Evolutionary conservation across 2,329 filamentous ascomycete species (phyloP).

Genomic region (Coleophoma eucalyptorum): DNA sequence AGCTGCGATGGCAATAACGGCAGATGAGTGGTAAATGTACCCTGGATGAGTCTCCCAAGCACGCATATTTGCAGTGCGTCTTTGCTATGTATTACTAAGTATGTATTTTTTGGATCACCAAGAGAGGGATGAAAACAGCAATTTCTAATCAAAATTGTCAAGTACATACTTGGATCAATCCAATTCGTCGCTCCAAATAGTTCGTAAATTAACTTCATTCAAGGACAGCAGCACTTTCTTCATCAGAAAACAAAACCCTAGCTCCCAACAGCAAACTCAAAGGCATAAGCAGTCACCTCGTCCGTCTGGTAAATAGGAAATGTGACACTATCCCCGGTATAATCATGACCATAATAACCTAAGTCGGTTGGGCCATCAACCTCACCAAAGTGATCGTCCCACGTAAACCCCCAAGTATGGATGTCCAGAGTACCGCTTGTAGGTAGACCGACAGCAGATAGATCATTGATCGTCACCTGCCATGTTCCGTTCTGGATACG

Average conservation of each 20-base stretch:
- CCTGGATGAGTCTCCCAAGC: too few relatives aligned
- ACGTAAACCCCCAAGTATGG: constrained; percentile 18
- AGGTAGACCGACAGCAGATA: constrained; percentile 30
- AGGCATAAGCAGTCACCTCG: constrained; percentile 5
- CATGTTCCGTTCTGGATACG: constrained; percentile 28
- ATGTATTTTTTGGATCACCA: too few relatives aligned
- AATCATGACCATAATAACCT: constrained; percentile 1
- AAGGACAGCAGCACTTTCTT: too few relatives aligned
- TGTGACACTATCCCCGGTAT: constrained; percentile 3
- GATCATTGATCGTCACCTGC: constrained; percentile 28
- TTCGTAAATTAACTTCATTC: too few relatives aligned
- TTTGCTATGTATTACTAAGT: too few relatives aligned
- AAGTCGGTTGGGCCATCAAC: constrained; percentile 15
- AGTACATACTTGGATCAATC: too few relatives aligned
- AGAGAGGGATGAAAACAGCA: too few relatives aligned
- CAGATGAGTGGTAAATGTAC: too few relatives aligned
- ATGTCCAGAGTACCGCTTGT: constrained; percentile 27
- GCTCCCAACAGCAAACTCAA: constrained; percentile 6
- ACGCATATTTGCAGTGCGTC: too few relatives aligned
- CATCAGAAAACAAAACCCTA: not conserved
- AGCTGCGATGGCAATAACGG: too few relatives aligned
- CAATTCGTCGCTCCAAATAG: too few relatives aligned
- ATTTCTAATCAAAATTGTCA: too few relatives aligned
- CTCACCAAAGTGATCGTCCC: constrained; percentile 11
- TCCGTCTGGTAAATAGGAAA: constrained; percentile 7